Evolutionary conservation across 1,139 yeast species (phyloP), one percentile per base, ranked within the genome.

Genomic region (Protomyces gravidus): DNA sequence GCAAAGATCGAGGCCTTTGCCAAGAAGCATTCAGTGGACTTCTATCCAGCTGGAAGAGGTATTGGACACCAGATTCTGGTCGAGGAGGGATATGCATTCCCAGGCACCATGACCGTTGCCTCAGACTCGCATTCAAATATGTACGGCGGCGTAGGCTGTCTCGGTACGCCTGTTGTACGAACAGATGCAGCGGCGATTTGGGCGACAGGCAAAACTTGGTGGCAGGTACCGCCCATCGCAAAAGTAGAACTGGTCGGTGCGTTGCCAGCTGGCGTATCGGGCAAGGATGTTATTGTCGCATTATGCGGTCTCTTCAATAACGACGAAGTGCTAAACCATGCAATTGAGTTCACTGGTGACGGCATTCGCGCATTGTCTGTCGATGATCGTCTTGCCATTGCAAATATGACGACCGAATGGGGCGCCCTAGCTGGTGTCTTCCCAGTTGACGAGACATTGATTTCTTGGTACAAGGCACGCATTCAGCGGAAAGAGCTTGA

Each of bases 201-300:
- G 99, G 97, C 98, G 15, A 92, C 98, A 0, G 97, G 97, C 48
- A 95, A 89, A 75, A 94, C 98, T 2, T 92, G 99, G 99, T 92
- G 98, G 98, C 98, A 94, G 81, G 88, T 92, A 62, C 99, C 99
- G 3, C 98, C 98, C 1, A 97, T 92, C 23, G 98, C 98, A 45
- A 84, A 84, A 69, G 97, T 92, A 11, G 95, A 88, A 72, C 79
- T 92, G 62, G 78, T 80, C 65, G 97, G 97, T 47, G 74, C 80
- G 65, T 80, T 92, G 62, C 96, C 94, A 21, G 75, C 79, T 60
- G 97, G 97, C 23, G 90, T 88, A 17, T 84, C 96, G 6, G 99
- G 99, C 65, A 92, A 92, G 73, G 99, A 92, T 74, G 94, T 94
- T 56, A 94, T 92, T 70, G 95, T 94, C 28, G 92, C 97, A 0